Conservation (phyloP, 441 rosid genomes). For the Bocquillonia castaneifolia region DNA sequence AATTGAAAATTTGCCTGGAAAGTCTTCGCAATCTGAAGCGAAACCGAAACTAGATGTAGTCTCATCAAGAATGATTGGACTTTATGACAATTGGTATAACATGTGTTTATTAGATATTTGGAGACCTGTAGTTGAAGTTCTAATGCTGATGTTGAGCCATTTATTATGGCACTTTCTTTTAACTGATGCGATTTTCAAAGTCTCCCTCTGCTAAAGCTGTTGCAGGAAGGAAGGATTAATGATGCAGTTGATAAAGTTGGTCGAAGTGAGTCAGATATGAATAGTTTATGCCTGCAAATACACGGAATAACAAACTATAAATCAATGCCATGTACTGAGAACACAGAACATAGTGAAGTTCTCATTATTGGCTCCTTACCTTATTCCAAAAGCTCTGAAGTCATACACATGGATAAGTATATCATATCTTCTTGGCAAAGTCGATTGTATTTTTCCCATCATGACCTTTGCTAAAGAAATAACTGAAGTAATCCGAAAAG, state of each 20-base stretch:
- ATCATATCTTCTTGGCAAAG: constrained; percentile 25
- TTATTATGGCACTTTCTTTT: no score
- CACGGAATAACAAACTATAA: neutral
- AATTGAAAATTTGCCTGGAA: no score
- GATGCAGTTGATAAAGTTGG: neutral
- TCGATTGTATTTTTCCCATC: constrained; percentile 14
- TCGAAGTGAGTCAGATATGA: neutral
- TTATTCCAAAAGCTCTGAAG: constrained; percentile 22
- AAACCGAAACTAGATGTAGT: no score
- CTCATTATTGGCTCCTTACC: neutral
- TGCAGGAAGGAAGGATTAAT: no score
- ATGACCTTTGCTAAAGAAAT: constrained; percentile 20
- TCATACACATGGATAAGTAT: constrained; percentile 39
- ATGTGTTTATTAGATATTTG: no score
- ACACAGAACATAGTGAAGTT: neutral
- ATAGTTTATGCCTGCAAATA: neutral
- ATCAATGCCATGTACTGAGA: neutral
- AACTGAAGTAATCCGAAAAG: constrained; percentile 10
- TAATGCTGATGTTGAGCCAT: no score
- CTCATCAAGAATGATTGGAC: no score
- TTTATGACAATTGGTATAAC: no score
- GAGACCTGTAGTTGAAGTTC: no score
- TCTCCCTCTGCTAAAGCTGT: no score
- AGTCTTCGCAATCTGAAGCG: no score
- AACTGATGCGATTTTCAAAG: no score